These are phyloP conservation scores for Cytospora mali DNA, from an alignment of 2,329 filamentous ascomycete species.

Conservation along the genomic window DNA sequence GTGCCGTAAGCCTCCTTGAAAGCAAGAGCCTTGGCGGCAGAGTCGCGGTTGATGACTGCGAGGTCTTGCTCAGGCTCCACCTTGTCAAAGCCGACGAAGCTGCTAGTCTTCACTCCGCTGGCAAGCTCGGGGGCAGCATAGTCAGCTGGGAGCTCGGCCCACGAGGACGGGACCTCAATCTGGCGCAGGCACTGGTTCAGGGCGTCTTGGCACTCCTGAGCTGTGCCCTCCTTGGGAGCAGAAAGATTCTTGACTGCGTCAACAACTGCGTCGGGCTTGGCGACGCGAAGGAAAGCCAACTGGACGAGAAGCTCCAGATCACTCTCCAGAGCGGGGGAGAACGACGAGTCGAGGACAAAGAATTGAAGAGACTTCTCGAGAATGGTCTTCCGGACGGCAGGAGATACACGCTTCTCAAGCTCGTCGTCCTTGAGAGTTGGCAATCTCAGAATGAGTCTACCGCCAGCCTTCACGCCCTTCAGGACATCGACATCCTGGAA, in stretches of 20 bases:
- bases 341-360: conserved; percentile 73
- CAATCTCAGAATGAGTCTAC: conserved; percentile 75
- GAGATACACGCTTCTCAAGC: conserved; percentile 81
- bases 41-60: conserved; percentile 74
- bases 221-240: conserved; percentile 54
- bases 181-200: conserved; percentile 71
- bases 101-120: conserved; percentile 71
- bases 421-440: conserved; percentile 85
- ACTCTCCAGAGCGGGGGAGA: conserved; percentile 68
- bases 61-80: conserved; percentile 69
- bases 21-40: conserved; percentile 80
- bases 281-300: conserved; percentile 80
- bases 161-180: conserved; percentile 76
- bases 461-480: conserved; percentile 68
- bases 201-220: conserved; percentile 64
- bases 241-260: conserved; percentile 67
- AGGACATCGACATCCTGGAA: conserved; percentile 77
- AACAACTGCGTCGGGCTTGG: conserved; percentile 65
- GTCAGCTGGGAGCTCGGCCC: conserved; percentile 71
- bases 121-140: conserved; percentile 56
- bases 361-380: conserved; percentile 71
- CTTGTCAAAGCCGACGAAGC: conserved; percentile 81
- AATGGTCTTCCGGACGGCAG: conserved; percentile 69
- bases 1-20: conserved; percentile 96
- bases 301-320: conserved; percentile 70